A percentile compares a stretch with the other conserved stretches of the same genome.
Conservation (phyloP, 2,329 filamentous ascomycete genomes). For the Pyricularia grisea region DNA sequence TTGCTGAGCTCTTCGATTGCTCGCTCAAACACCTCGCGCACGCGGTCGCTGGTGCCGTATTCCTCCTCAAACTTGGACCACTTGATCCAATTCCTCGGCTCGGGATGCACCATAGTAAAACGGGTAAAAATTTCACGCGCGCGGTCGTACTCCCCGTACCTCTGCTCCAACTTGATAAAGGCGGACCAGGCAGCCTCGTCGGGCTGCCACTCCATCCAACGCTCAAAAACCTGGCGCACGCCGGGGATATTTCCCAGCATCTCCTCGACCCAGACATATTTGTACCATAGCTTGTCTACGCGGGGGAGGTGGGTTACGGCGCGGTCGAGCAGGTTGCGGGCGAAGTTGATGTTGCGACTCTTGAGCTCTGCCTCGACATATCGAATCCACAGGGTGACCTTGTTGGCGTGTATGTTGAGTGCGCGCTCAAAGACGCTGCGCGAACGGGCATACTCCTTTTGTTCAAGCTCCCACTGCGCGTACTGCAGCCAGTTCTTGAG, state of each 20-base stretch:
- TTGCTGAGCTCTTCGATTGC: conserved; percentile 76
- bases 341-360: conserved; percentile 90
- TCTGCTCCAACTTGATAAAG: conserved; percentile 95
- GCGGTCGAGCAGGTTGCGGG: conserved; percentile 84
- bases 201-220: conserved; percentile 98
- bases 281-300: conserved; percentile 97
- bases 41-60: conserved; percentile 80
- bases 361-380: conserved; percentile 96
- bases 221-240: conserved; percentile 87
- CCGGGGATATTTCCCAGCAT: conserved; percentile 91
- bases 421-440: conserved; percentile 91
- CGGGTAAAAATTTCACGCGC: conserved; percentile 84
- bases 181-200: conserved; percentile 92
- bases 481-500: conserved; percentile 99
- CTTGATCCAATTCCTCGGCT: conserved; percentile 96
- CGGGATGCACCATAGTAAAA: conserved; percentile 87
- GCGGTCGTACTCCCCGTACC: conserved; percentile 84
- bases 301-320: conserved; percentile 88
- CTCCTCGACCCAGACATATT: conserved; percentile 98
- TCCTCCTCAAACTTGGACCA: conserved; percentile 98
- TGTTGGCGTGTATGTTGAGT: conserved; percentile 82
- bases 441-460: conserved; percentile 91
- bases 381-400: conserved; percentile 73
- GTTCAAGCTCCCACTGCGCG: conserved; percentile 93
- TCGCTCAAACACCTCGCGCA: conserved; percentile 82